A percentile compares a stretch with the other conserved stretches of the same genome.
phyloP scores from a whole-genome alignment of 2,329 filamentous ascomycete species.

The Fusarium cicatricum region DNA sequence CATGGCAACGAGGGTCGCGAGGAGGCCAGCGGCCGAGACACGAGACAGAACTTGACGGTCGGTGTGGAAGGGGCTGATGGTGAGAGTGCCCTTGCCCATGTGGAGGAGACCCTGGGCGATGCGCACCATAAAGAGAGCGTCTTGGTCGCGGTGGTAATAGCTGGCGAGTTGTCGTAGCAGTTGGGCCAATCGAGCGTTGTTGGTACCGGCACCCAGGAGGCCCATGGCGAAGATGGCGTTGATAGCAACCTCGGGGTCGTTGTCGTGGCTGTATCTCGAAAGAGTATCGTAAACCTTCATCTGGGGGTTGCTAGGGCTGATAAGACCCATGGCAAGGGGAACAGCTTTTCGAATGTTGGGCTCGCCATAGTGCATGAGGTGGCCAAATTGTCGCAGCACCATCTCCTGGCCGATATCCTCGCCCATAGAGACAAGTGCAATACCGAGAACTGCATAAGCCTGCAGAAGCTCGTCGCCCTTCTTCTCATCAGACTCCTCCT shows the following conservation, averaged over 20 bases:
- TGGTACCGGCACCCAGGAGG: slow-evolving; percentile 93
- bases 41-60: slow-evolving; percentile 94
- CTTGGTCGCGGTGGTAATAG: slow-evolving; percentile 97
- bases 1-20: slow-evolving; percentile 90
- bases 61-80: slow-evolving; percentile 98
- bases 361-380: slow-evolving; percentile 99
- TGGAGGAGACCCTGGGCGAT: slow-evolving; percentile 97
- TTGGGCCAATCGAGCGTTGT: slow-evolving; percentile 96
- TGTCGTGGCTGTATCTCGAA: slow-evolving; percentile 97
- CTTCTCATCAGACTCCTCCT: slow-evolving; percentile 93
- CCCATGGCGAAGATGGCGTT: slow-evolving; percentile 99
- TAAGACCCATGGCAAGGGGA: slow-evolving; percentile 93
- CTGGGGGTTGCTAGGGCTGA: slow-evolving; percentile 97
- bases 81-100: slow-evolving; percentile 98
- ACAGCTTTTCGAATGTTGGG: slow-evolving; percentile 97
- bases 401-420: slow-evolving; percentile 99
- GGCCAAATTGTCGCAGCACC: slow-evolving; percentile 96
- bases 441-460: slow-evolving; percentile 92
- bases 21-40: slow-evolving; percentile 86
- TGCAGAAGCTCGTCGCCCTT: slow-evolving; percentile 95
- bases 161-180: slow-evolving; percentile 92
- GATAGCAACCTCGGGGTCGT: slow-evolving; percentile 96
- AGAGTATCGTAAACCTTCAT: slow-evolving; percentile 99
- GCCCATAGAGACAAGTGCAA: slow-evolving; percentile 95
- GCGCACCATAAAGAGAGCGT: slow-evolving; percentile 98